Evolutionary conservation across 305 asterid genomes (phyloP).

Genomic region (Fraxinus sp.): DNA sequence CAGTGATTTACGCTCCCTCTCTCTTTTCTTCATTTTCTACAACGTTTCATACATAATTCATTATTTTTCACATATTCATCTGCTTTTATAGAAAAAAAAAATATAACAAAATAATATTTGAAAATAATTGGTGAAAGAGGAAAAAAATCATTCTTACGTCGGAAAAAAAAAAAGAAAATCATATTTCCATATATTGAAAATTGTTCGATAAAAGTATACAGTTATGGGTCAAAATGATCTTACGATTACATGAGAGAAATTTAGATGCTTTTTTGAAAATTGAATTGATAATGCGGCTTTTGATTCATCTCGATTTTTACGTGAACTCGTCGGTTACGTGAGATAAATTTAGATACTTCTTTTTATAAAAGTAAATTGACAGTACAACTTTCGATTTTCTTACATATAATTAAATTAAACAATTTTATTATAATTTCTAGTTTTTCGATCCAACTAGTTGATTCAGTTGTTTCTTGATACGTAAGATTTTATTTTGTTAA

Average conservation of each 20-base stretch:
- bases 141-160: background rate
- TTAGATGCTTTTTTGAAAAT: background rate
- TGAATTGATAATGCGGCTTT: background rate
- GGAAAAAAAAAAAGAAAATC: background rate
- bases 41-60: background rate
- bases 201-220: background rate
- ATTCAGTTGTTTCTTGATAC: background rate
- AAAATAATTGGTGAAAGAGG: background rate
- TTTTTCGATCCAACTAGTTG: background rate
- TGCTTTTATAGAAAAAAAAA: background rate
- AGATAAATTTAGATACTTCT: background rate
- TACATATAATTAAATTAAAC: background rate
- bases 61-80: background rate
- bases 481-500: background rate
- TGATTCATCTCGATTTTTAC: background rate
- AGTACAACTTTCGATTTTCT: background rate
- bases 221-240: background rate
- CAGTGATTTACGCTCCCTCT: constrained; percentile 35
- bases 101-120: background rate
- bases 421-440: background rate
- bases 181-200: background rate
- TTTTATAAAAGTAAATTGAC: background rate
- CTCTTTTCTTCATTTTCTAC: constrained; percentile 11
- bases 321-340: background rate
- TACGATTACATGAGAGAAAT: background rate